Evolutionary conservation across 345 rosid genomes (phyloP).

Genomic region (Salix purpurea): DNA sequence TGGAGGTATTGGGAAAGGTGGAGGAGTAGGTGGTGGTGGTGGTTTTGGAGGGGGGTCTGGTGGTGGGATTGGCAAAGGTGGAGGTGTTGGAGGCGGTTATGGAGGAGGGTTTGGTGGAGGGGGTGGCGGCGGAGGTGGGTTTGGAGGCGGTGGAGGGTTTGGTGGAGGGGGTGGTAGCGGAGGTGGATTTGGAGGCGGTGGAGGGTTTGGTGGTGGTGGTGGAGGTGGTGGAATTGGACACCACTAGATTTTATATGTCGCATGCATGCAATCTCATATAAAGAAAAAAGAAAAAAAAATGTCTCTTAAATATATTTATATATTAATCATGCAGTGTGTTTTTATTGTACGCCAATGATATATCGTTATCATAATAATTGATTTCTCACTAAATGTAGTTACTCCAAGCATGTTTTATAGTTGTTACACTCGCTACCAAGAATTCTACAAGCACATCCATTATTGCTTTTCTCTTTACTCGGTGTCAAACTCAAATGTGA

Average conservation of each 20-base stretch:
- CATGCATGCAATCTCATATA: conserved; percentile 10
- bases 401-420: too few relatives aligned
- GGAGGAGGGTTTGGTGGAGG: conserved; percentile 10
- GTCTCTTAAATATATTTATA: too few relatives aligned
- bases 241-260: conserved; percentile 8
- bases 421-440: too few relatives aligned
- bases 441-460: too few relatives aligned
- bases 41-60: conserved; percentile 10
- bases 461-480: too few relatives aligned
- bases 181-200: conserved; percentile 6
- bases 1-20: conserved; percentile 29
- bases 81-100: background rate
- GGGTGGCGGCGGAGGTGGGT: background rate
- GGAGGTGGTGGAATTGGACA: conserved; percentile 32
- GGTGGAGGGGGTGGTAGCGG: conserved; percentile 16
- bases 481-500: too few relatives aligned
- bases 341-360: background rate
- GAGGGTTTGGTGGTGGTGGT: conserved; percentile 2
- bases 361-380: background rate
- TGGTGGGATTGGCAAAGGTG: conserved; percentile 9
- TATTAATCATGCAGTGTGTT: too few relatives aligned
- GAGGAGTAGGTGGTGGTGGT: conserved; percentile 16
- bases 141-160: conserved; percentile 8
- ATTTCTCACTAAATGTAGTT: too few relatives aligned
- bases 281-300: too few relatives aligned